Percentiles rank a stretch among this genome's conserved stretches.
Evolutionary conservation across 495 filamentous ascomycete genomes (phyloP).

Genomic region (Recurvomyces mirabilis): DNA sequence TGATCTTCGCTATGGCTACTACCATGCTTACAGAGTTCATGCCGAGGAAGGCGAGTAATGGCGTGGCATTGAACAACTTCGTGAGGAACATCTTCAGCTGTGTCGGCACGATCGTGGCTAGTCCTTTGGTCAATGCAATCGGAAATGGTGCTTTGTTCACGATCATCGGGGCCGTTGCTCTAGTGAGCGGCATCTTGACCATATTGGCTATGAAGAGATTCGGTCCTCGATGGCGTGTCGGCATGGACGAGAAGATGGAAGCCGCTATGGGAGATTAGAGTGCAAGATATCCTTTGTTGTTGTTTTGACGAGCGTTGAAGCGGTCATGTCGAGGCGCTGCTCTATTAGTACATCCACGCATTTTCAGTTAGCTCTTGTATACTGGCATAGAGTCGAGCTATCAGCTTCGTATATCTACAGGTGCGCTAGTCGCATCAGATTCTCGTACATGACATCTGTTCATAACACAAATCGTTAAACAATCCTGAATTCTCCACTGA

Average conservation of each 20-base stretch:
- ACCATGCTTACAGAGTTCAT: constrained; percentile 62
- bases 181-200: constrained; percentile 36
- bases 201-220: constrained; percentile 57
- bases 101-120: constrained; percentile 60
- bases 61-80: constrained; percentile 76
- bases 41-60: constrained; percentile 58
- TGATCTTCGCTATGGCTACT: constrained; percentile 52
- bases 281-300: no score
- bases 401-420: no score
- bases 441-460: no score
- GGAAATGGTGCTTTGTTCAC: constrained; percentile 89
- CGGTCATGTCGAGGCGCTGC: no score
- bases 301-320: no score
- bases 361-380: no score
- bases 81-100: constrained; percentile 79
- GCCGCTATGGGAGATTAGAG: constrained; percentile 11
- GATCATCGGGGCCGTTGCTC: constrained; percentile 54
- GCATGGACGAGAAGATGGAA: constrained; percentile 47
- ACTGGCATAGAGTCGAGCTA: no score
- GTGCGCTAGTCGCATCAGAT: no score
- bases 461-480: no score
- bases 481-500: constrained; percentile 54
- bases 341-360: no score
- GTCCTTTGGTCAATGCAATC: constrained; percentile 68
- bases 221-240: constrained; percentile 54